Evolutionary conservation across 805 yeast genomes (phyloP).

Genomic region (Kazachstania taianensis): DNA sequence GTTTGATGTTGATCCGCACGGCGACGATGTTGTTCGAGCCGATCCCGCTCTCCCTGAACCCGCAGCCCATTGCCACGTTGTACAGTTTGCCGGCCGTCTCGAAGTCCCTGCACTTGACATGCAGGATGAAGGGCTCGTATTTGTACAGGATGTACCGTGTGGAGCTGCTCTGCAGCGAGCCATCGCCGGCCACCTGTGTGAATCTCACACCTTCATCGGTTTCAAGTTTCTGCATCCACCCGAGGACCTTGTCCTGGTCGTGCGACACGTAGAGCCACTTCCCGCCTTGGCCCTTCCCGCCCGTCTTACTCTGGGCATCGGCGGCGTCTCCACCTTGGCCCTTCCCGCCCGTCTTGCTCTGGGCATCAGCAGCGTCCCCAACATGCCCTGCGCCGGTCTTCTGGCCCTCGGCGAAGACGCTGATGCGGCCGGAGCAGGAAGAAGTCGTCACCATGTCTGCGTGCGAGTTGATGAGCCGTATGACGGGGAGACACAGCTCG

Average conservation of each 20-base stretch:
- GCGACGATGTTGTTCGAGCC: constrained; percentile 74
- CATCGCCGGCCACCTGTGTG: constrained; percentile 3
- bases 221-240: constrained; percentile 33
- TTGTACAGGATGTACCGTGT: constrained; percentile 60
- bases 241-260: constrained; percentile 36
- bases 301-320: constrained; percentile 35
- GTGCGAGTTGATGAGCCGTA: constrained; percentile 52
- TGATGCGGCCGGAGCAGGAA: constrained; percentile 79
- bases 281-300: constrained; percentile 83
- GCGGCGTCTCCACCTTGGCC: constrained; percentile 60
- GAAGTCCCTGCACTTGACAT: constrained; percentile 64
- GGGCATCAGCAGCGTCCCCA: constrained; percentile 36
- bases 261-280: constrained; percentile 77
- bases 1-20: constrained; percentile 51
- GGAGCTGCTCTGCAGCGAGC: constrained; percentile 4
- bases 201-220: not conserved
- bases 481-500: constrained; percentile 59
- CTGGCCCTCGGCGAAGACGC: constrained; percentile 70
- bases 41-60: constrained; percentile 80
- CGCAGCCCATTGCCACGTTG: constrained; percentile 69
- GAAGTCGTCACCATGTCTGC: constrained; percentile 74
- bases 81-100: constrained; percentile 51
- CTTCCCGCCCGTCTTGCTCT: constrained; percentile 57
- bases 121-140: constrained; percentile 78
- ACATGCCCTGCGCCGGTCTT: constrained; percentile 72